A percentile compares a stretch with the other conserved stretches of the same genome.
Conservation (phyloP, 2,329 filamentous ascomycete species). For the Cytospora leucostoma region DNA sequence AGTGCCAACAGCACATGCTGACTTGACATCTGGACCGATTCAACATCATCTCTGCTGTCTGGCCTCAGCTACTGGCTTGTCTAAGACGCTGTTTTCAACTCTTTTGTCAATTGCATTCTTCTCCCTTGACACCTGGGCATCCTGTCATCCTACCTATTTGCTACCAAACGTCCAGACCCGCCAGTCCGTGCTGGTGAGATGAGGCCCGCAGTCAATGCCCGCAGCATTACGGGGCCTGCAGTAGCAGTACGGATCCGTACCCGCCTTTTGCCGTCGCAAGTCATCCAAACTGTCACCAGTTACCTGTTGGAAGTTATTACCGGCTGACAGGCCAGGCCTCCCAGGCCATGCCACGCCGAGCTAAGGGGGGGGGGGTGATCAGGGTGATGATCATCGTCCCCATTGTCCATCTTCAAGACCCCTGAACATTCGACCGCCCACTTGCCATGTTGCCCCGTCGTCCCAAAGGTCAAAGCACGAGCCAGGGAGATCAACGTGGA, state of each 20-base stretch:
- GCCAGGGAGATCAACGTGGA: slow-evolving; percentile 2
- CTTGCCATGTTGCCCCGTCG: neutral
- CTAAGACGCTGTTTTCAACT: neutral
- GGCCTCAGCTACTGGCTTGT: neutral
- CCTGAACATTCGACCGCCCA: neutral
- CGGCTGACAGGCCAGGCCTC: neutral
- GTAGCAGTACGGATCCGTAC: neutral
- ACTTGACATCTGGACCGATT: neutral
- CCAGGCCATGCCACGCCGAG: neutral
- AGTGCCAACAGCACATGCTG: neutral
- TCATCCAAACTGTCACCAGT: neutral
- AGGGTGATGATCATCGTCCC: neutral
- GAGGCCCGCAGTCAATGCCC: neutral
- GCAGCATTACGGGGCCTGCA: too few species aligned
- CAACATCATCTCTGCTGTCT: neutral
- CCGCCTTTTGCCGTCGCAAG: slow-evolving; percentile 1
- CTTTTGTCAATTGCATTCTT: too few species aligned
- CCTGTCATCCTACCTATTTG: neutral
- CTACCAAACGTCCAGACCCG: neutral
- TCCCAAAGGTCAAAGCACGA: neutral
- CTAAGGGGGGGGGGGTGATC: neutral
- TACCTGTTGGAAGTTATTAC: neutral
- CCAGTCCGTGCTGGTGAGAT: neutral
- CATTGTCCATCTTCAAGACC: neutral
- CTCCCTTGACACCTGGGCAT: too few species aligned